phyloP scores from a whole-genome alignment of 306 rosid species.

The Castanea crenata region DNA sequence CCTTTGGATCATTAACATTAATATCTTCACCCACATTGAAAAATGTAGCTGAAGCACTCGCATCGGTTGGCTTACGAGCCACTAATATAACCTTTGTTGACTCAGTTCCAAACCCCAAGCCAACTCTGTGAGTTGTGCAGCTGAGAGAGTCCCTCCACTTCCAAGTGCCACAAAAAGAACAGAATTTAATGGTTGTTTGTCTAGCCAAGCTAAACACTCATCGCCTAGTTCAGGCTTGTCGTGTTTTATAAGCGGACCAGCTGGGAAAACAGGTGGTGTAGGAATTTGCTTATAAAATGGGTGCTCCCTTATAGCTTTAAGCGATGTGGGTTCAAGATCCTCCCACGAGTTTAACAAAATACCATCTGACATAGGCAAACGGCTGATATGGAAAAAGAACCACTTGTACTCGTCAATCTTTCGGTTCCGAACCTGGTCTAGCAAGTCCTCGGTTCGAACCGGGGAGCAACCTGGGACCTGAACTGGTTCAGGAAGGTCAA shows the following conservation, averaged over 20 bases:
- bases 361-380: constrained; percentile 32
- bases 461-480: constrained; percentile 38
- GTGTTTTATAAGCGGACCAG: constrained; percentile 42
- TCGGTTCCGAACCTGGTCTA: constrained; percentile 36
- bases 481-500: constrained; percentile 45
- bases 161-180: constrained; percentile 39
- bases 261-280: constrained; percentile 25
- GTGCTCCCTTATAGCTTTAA: constrained; percentile 34
- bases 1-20: neutral
- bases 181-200: constrained; percentile 32
- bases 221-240: neutral
- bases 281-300: constrained; percentile 22
- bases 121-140: constrained; percentile 34
- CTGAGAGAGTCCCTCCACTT: constrained; percentile 33
- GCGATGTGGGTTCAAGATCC: constrained; percentile 33
- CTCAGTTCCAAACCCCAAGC: constrained; percentile 49
- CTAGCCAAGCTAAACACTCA: constrained; percentile 39
- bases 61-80: constrained; percentile 12
- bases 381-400: constrained; percentile 22
- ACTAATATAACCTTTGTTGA: constrained; percentile 41
- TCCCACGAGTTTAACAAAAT: constrained; percentile 44
- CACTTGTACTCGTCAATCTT: constrained; percentile 42
- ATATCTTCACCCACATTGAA: constrained; percentile 22
- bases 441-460: constrained; percentile 33
- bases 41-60: neutral